These are phyloP conservation scores for Pythium dissotocum DNA, from an alignment of 352 stramenopile genomes.

Conservation along the genomic window DNA sequence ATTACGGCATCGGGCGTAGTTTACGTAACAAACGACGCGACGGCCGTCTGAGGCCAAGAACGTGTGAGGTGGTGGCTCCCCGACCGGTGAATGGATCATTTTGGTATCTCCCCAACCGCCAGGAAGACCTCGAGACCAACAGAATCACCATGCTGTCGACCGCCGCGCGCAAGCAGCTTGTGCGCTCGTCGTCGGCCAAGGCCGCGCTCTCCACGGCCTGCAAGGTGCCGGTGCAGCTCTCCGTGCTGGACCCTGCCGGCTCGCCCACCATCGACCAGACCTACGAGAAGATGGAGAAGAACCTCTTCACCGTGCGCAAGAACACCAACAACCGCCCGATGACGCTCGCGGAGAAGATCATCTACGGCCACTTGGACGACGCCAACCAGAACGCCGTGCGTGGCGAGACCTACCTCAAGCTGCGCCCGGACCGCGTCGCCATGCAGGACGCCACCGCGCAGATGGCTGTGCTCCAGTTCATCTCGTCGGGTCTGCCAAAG, in stretches of 20 bases:
- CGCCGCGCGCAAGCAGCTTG: constrained; percentile 58
- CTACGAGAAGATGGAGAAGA: constrained; percentile 93
- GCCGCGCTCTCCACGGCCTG: constrained; percentile 77
- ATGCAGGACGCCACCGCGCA: constrained; percentile 95
- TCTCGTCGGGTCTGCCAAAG: constrained; percentile 92
- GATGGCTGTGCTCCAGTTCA: constrained; percentile 96
- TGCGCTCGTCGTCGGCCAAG: constrained; percentile 68
- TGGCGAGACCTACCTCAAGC: constrained; percentile 92
- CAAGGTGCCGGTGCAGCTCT: constrained; percentile 78
- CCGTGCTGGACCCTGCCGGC: constrained; percentile 88
- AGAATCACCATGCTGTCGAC: constrained; percentile 65
- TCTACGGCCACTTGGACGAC: constrained; percentile 94
- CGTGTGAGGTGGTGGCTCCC: constrained; percentile 23
- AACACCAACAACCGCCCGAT: constrained; percentile 87
- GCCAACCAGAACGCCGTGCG: constrained; percentile 77
- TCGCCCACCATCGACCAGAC: constrained; percentile 92
- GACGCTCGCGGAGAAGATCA: constrained; percentile 94
- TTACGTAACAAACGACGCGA: constrained; percentile 12
- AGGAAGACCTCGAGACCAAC: constrained; percentile 23
- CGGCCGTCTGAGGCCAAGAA: constrained; percentile 3
- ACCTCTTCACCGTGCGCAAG: constrained; percentile 89
- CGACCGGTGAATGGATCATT: constrained; percentile 59
- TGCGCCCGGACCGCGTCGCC: constrained; percentile 91
- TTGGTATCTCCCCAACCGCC: constrained; percentile 66
- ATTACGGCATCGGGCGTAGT: constrained; percentile 16